Percentiles rank a stretch among this genome's conserved stretches.
Conservation (phyloP, 768 basidiomycete genomes). For the Sarcomyxa edulis region DNA sequence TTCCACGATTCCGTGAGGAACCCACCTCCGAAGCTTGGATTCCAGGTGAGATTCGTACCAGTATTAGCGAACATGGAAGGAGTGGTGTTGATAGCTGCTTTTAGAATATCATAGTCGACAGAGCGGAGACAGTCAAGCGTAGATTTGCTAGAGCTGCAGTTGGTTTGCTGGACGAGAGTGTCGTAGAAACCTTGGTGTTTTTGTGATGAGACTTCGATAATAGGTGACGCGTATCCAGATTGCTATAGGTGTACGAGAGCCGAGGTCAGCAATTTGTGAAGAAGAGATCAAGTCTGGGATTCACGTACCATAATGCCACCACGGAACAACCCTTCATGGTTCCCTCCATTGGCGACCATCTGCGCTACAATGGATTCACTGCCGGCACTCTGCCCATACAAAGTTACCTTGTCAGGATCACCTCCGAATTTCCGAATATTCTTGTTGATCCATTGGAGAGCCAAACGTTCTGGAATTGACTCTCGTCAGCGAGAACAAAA, state of each 20-base stretch:
- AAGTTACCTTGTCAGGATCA: constrained; percentile 39
- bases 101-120: constrained; percentile 12
- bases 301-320: constrained; percentile 42
- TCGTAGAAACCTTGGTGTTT: constrained; percentile 19
- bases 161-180: constrained; percentile 15
- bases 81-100: constrained; percentile 15
- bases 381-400: constrained; percentile 21
- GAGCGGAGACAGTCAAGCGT: constrained; percentile 19
- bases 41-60: constrained; percentile 16
- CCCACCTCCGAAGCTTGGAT: constrained; percentile 22
- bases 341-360: constrained; percentile 33
- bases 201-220: no score
- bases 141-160: constrained; percentile 13
- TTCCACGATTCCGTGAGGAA: constrained; percentile 19
- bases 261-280: no score
- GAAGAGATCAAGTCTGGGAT: no score
- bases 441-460: constrained; percentile 52
- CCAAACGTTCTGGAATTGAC: no score
- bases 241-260: no score
- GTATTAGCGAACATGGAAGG: constrained; percentile 15
- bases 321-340: constrained; percentile 32
- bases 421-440: constrained; percentile 54
- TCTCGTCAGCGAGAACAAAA: no score
- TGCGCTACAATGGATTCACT: constrained; percentile 42
- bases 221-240: no score